Percentiles rank a stretch among this genome's conserved stretches.
Evolutionary conservation across 1,139 yeast species (phyloP).

Genomic region (Taiozyma sp.): DNA sequence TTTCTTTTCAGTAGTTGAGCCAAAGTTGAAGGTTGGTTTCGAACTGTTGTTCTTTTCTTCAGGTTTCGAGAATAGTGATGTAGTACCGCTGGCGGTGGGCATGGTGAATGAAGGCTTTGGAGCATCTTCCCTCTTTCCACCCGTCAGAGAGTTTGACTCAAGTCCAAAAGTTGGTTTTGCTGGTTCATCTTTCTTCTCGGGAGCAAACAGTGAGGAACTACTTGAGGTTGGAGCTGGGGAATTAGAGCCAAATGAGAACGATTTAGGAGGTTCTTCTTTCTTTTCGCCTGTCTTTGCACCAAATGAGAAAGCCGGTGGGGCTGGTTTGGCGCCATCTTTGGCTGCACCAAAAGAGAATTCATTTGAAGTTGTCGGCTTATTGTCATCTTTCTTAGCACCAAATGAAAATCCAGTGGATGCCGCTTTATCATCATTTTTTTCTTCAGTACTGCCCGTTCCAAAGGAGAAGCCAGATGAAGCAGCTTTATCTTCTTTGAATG

Average conservation of each 20-base stretch:
- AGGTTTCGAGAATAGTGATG: background rate
- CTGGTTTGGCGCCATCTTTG: no score
- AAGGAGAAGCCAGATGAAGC: background rate
- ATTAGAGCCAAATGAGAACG: conserved; percentile 8
- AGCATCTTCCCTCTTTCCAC: background rate
- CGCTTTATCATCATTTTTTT: conserved; percentile 1
- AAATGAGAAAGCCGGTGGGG: background rate
- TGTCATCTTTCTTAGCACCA: background rate
- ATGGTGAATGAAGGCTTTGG: background rate
- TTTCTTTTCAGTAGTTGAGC: conserved; percentile 7
- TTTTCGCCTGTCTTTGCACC: background rate
- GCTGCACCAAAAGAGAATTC: conserved; percentile 5
- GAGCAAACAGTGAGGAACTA: background rate
- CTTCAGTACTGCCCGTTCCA: background rate
- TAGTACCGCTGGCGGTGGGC: background rate
- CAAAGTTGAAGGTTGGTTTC: conserved; percentile 14
- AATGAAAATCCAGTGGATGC: background rate
- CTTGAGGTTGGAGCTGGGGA: background rate
- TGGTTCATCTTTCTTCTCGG: background rate
- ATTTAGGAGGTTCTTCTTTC: background rate
- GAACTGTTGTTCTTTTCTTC: background rate
- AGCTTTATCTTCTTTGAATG: conserved; percentile 1
- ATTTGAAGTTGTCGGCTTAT: conserved; percentile 3
- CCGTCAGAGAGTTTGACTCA: conserved; percentile 7
- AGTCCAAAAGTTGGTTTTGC: conserved; percentile 8